Conservation (phyloP, 75 land plant genomes). For the Picea glauca region DNA sequence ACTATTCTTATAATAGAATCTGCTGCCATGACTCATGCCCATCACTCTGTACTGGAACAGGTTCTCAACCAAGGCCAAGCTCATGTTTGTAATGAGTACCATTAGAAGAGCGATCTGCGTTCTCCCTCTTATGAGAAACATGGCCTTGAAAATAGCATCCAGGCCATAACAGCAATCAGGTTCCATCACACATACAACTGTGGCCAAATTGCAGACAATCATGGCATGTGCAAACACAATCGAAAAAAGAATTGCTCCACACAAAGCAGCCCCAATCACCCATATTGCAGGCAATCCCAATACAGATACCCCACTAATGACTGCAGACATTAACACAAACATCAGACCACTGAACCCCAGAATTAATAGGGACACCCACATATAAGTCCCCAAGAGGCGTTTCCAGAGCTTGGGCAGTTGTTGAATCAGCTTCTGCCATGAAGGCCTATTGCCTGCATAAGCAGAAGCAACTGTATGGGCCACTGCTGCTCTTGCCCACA, state of each 20-base stretch:
- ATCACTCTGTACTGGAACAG: conserved; percentile 29
- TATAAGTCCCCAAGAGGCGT: conserved; percentile 17
- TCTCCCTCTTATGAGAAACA: conserved; percentile 16
- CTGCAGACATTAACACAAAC: background rate
- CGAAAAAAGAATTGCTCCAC: conserved; percentile 12
- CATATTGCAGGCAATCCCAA: background rate
- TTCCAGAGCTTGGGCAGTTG: conserved; percentile 9
- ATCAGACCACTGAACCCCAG: background rate
- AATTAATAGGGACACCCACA: conserved; percentile 13
- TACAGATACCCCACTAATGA: background rate
- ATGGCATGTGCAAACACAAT: conserved; percentile 14
- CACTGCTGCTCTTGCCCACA: conserved; percentile 14
- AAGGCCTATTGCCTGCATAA: conserved; percentile 14
- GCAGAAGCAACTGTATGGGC: conserved; percentile 19
- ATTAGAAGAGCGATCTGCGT: conserved; percentile 22
- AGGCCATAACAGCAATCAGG: conserved; percentile 4
- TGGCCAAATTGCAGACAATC: conserved; percentile 17
- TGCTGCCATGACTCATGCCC: background rate
- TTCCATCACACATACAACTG: conserved; percentile 24
- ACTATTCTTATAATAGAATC: background rate
- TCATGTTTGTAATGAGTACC: conserved; percentile 14
- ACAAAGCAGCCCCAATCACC: background rate
- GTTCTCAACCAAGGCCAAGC: conserved; percentile 13
- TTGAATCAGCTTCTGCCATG: conserved; percentile 3
- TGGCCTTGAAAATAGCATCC: conserved; percentile 18